These are phyloP conservation scores for Trypanosoma mega DNA, from an alignment of 208 protist genomes.

Conservation along the genomic window DNA sequence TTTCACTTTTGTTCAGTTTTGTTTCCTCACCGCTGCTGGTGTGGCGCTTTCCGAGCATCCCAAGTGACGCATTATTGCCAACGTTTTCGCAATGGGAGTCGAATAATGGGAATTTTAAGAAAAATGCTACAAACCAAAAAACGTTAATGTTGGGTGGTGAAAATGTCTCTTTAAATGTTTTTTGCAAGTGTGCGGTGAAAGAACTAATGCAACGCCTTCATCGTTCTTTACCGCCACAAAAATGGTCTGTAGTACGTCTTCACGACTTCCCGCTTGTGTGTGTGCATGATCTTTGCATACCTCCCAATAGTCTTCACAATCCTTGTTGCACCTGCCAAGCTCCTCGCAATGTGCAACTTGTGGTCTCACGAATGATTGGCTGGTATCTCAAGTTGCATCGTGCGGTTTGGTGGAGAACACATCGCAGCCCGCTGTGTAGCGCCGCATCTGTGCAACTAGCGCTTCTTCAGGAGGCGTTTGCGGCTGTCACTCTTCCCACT, in stretches of 20 bases:
- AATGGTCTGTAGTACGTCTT: background rate
- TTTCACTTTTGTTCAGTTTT: background rate
- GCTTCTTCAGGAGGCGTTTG: constrained; percentile 12
- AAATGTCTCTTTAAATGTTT: background rate
- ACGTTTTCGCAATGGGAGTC: background rate
- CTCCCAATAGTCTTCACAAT: background rate
- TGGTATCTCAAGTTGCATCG: background rate
- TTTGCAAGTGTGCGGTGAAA: background rate
- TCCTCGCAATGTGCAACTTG: background rate
- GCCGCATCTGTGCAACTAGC: constrained; percentile 9
- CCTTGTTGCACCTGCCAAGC: background rate
- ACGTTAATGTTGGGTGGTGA: too few species aligned
- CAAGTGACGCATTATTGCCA: constrained; percentile 3
- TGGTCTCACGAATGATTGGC: constrained; percentile 3
- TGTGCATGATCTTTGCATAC: constrained; percentile 8
- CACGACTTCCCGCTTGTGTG: constrained; percentile 12
- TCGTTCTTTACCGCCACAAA: constrained; percentile 4
- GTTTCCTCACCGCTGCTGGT: constrained; percentile 1
- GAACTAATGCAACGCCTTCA: background rate
- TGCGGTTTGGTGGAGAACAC: constrained; percentile 1
- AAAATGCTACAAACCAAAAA: too few species aligned
- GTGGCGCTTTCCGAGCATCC: constrained; percentile 9
- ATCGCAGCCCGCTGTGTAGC: background rate
- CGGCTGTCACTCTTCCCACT: background rate
- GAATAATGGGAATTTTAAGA: too few species aligned